Evolutionary conservation across 257 asterid species (phyloP), one percentile per base, ranked within the genome.

Genomic region (Leptodermis oblonga): DNA sequence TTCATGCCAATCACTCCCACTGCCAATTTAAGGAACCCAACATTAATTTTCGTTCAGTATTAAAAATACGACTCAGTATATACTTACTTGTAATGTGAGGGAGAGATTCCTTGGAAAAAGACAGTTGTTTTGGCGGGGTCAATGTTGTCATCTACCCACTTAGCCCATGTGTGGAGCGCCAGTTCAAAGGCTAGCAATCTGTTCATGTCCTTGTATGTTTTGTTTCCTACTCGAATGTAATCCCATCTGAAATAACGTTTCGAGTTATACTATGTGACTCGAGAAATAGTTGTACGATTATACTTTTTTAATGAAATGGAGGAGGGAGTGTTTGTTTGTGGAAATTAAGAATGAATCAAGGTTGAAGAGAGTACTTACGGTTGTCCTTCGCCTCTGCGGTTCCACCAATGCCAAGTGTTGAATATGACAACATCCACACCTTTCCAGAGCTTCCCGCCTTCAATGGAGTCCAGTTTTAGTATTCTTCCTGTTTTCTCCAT

Each of bases 51-150:
- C 43, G 43, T 39, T n/a, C n/a, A 39, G 43, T 39, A 10, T 4
- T 39, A 48, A 1, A 14, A 52, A 3, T 54, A 15, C 7, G 30
- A 48, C 1, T 18, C 7, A 6, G 4, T 37, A 28, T 37, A 28
- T 1, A 69, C 75, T 63, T 60, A 70, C 74, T 90, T 90, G 90
- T 92, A 92, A 74, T 92, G 98, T 36, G 97, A 88, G 5, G 98
- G 98, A 42, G 98, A 92, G 28, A 92, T 84, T n/a, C 98, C 98
- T 74, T 92, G 97, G 77, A 88, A 92, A 84, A 90, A 86, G 62
- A 93, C 86, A 43, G 69, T 79, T 49, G 92, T 84, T 63, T 71
- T 86, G 67, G 85, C 36, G 37, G 96, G 96, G 69, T 88, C 85
- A 67, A 87, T 71, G 73, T 90, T 90, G 74, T 82, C 48, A 67